Evolutionary conservation across 2,329 filamentous ascomycete genomes (phyloP), one percentile per base, ranked within the genome.

Genomic region (Clonostachys rosea): DNA sequence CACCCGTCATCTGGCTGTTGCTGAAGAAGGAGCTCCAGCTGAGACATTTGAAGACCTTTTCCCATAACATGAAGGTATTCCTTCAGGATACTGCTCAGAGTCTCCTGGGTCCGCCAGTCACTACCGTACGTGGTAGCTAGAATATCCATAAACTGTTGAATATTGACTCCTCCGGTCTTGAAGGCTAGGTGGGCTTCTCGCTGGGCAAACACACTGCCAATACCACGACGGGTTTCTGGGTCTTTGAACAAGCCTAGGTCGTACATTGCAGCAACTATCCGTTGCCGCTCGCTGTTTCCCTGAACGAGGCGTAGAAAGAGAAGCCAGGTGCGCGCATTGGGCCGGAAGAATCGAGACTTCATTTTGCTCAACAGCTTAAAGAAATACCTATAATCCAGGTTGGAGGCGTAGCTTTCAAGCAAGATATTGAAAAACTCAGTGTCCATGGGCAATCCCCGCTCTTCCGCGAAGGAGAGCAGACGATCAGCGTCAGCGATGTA

Each of bases 291-390:
- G n/a, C 79, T 73, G 56, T 84, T 81, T 11, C 76, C 76, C 59
- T 80, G 76, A 48, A 86, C 76, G 41, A 79, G 63, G n/a, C 64
- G 59, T 16, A 79, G 59, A 49, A 78, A 74, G 5, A 72, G 61
- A 4, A 71, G 52, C 76, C 76, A 79, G 0, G 76, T 78, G 14
- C 59, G 57, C 4, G 70, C 56, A 43, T 75, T 70, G 5, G 75
- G 72, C 30, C 53, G 50, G 41, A 68, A 63, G 43, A 64, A 67
- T 12, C 62, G 60, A 7, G 52, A 46, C 20, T 61, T 49, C 75
- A 79, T 78, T 48, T 64, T 59, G 14, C 57, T 52, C 14, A 78
- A 54, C 2, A 66, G 60, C 5, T 52, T 52, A 47, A 68, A 57
- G 54, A 78, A 79, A 51, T 66, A 68, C 24, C 50, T 57, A 34